Percentiles rank a stretch among this genome's conserved stretches.
Evolutionary conservation across 225 moss, liverwort and hornwort genomes (phyloP).

Genomic region (Climacium dendroides): DNA sequence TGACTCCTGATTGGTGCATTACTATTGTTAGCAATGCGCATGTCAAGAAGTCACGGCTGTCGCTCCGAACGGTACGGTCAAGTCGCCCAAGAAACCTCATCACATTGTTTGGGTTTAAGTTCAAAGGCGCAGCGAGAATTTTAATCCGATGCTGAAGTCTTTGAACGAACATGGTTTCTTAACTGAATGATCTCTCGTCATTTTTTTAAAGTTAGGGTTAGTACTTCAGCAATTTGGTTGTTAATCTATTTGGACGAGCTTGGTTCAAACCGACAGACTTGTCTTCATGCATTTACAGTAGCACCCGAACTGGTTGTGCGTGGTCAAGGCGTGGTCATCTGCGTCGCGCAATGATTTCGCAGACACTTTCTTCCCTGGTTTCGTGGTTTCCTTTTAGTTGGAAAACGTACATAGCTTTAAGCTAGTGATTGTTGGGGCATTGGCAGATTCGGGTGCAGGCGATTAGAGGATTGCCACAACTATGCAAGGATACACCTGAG

Average conservation of each 20-base stretch:
- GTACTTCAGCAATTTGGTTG: background rate
- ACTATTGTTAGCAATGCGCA: background rate
- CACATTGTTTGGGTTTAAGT: background rate
- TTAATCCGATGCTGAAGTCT: background rate
- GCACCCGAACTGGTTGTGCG: background rate
- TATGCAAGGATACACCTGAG: constrained; percentile 97
- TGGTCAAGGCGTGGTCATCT: background rate
- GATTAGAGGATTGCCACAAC: constrained; percentile 85
- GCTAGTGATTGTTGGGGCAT: background rate
- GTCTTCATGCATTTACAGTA: background rate
- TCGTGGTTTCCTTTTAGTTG: background rate
- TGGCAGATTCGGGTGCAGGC: constrained; percentile 91
- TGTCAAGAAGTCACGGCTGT: constrained; percentile 9
- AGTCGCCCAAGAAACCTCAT: background rate
- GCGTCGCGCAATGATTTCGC: background rate
- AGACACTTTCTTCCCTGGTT: background rate
- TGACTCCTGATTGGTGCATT: background rate
- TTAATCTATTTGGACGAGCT: background rate
- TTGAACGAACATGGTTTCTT: background rate
- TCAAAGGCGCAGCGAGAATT: background rate
- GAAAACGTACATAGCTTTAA: background rate
- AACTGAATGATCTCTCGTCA: background rate
- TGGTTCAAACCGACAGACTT: background rate
- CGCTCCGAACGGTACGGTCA: background rate
- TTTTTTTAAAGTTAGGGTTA: background rate